These are phyloP conservation scores for Rhodosporidiobolus odoratus DNA, from an alignment of 768 basidiomycete genomes.

Conservation along the genomic window DNA sequence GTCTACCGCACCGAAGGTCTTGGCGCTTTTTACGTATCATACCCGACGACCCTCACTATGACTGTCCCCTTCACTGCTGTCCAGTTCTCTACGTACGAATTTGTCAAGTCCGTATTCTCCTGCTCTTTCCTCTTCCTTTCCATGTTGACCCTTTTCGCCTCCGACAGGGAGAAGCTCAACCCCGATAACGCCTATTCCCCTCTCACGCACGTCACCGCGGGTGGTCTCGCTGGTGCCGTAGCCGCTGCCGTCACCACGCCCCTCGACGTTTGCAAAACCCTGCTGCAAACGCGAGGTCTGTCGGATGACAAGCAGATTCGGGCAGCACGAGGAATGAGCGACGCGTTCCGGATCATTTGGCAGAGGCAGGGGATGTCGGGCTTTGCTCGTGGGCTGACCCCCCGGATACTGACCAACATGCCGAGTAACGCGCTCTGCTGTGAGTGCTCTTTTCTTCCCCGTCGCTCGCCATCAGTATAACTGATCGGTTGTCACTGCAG, in stretches of 20 bases:
- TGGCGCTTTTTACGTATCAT: conserved; percentile 91
- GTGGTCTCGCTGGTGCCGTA: conserved; percentile 85
- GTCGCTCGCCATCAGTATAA: too few species aligned
- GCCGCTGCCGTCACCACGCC: conserved; percentile 95
- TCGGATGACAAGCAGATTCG: conserved; percentile 79
- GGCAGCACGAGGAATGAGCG: conserved; percentile 71
- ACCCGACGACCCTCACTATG: conserved; percentile 92
- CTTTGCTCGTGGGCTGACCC: conserved; percentile 78
- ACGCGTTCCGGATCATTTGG: conserved; percentile 86
- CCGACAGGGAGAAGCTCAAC: conserved; percentile 55
- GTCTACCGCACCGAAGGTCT: conserved; percentile 83
- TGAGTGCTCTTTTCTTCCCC: conserved; percentile 50
- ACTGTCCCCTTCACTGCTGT: conserved; percentile 97
- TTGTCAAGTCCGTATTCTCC: conserved; percentile 61
- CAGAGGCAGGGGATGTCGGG: conserved; percentile 75
- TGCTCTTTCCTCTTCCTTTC: not conserved
- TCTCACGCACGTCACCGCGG: conserved; percentile 82
- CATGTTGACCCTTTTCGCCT: not conserved
- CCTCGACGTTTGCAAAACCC: conserved; percentile 93
- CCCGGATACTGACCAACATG: conserved; percentile 88
- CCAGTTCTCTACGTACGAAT: conserved; percentile 95
- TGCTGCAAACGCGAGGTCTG: conserved; percentile 90
- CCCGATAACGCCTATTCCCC: conserved; percentile 83
- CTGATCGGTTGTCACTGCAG: not conserved
- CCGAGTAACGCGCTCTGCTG: conserved; percentile 96